Evolutionary conservation across 2,329 filamentous ascomycete genomes (phyloP), one percentile per base, ranked within the genome.

Genomic region (Endoconidiophora laricicola): DNA sequence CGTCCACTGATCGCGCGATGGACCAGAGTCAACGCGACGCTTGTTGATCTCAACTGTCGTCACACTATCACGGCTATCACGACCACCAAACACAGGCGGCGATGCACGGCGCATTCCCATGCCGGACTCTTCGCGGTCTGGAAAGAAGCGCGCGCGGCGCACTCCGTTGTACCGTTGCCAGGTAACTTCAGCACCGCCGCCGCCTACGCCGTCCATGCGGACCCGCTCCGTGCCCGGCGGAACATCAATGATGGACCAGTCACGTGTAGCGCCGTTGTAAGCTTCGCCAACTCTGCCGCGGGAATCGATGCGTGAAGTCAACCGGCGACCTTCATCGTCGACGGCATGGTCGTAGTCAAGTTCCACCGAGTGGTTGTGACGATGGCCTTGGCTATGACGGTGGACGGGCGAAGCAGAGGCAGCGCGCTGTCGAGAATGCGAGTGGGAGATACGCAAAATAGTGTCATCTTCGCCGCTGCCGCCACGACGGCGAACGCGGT

Each of bases 231-330:
- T 90, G 52, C 86, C 86, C 0, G 86, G 83, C 1, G 85, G 86
- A 38, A 93, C 81, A 63, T 93, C 86, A 37, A 94, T 74, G 55
- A 93, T 83, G 49, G 77, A 73, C 85, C 86, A 93, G 59, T 79
- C 82, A 55, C 76, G 79, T 36, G 82, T 86, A 16, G 77, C 79
- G 48, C 84, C 83, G 57, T 83, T 76, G 61, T 73, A 79, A 20
- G 81, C 83, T 63, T 90, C 85, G 48, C 82, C 83, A 59, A 80
- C 74, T 54, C 76, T 76, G 18, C 76, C 79, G 26, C 83, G 76
- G 12, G 68, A 64, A 56, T 77, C 71, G 54, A 78, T 72, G 56
- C 67, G 69, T 53, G 63, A 60, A 23, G 71, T 73, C 54, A 78
- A 71, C 54, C 83, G 80, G 40, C 77, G 70, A 33, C 74, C 76